Percentiles rank a stretch among this genome's conserved stretches.
Conservation (phyloP, 1,284 basidiomycete species). For the Boletus smithii region DNA sequence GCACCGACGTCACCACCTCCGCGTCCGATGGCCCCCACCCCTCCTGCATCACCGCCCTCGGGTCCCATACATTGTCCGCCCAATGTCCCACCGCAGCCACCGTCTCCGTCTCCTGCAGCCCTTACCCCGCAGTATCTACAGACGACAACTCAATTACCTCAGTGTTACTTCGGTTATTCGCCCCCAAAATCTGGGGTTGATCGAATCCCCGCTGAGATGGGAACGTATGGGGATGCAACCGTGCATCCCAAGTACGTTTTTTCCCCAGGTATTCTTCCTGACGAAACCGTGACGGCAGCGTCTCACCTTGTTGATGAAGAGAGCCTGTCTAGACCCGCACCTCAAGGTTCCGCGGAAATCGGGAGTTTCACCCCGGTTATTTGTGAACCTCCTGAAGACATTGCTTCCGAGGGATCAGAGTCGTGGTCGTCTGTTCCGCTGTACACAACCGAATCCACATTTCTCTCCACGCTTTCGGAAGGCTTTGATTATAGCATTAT, state of each 20-base stretch:
- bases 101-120: slow-evolving; percentile 12
- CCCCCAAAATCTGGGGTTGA: slow-evolving; percentile 31
- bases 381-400: slow-evolving; percentile 32
- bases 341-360: slow-evolving; percentile 27
- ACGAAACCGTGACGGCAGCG: slow-evolving; percentile 19
- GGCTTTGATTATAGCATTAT: slow-evolving; percentile 20
- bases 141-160: slow-evolving; percentile 30
- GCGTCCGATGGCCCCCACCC: slow-evolving; percentile 19
- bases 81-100: slow-evolving; percentile 17
- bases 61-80: slow-evolving; percentile 10
- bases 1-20: slow-evolving; percentile 20
- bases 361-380: slow-evolving; percentile 27
- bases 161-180: slow-evolving; percentile 15
- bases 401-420: slow-evolving; percentile 21
- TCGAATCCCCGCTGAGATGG: slow-evolving; percentile 17
- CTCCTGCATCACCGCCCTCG: slow-evolving; percentile 14
- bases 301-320: slow-evolving; percentile 15
- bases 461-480: slow-evolving; percentile 12
- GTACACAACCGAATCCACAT: slow-evolving; percentile 13
- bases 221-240: slow-evolving; percentile 14
- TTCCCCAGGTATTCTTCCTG: slow-evolving; percentile 17
- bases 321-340: slow-evolving; percentile 10
- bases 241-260: slow-evolving; percentile 17
- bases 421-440: slow-evolving; percentile 14
- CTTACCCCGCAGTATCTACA: slow-evolving; percentile 27